Percentiles rank a stretch among this genome's conserved stretches.
Conservation (phyloP, 768 basidiomycete species). For the Serpula lacrymans region DNA sequence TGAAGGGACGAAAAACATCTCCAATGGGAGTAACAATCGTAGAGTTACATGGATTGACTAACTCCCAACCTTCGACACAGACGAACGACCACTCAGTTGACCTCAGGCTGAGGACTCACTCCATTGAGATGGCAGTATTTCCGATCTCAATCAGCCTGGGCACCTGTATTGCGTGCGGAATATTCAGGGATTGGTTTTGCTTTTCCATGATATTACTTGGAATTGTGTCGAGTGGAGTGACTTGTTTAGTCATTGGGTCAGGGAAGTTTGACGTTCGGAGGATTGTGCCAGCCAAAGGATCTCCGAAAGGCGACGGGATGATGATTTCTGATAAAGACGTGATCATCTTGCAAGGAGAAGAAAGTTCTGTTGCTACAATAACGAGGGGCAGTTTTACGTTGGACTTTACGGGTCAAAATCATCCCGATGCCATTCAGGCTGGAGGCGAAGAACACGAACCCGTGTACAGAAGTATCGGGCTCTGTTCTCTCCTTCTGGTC, state of each 20-base stretch:
- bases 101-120: background rate
- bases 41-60: background rate
- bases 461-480: conserved; percentile 19
- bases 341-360: conserved; percentile 25
- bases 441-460: conserved; percentile 6
- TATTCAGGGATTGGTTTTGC: background rate
- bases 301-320: conserved; percentile 26
- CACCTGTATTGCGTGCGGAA: background rate
- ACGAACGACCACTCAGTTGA: no score
- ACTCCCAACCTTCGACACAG: background rate
- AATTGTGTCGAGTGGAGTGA: background rate
- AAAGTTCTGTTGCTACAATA: conserved; percentile 22
- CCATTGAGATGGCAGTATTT: background rate
- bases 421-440: no score
- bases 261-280: conserved; percentile 16
- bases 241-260: conserved; percentile 7
- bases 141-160: background rate
- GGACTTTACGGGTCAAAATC: no score
- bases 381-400: conserved; percentile 25
- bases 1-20: conserved; percentile 4
- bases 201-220: background rate
- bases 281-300: conserved; percentile 11
- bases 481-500: conserved; percentile 27
- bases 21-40: conserved; percentile 9
- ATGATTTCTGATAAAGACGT: conserved; percentile 16